Evolutionary conservation across 2,329 filamentous ascomycete species (phyloP), one percentile per base, ranked within the genome.

Genomic region (Penicillium sp.): DNA sequence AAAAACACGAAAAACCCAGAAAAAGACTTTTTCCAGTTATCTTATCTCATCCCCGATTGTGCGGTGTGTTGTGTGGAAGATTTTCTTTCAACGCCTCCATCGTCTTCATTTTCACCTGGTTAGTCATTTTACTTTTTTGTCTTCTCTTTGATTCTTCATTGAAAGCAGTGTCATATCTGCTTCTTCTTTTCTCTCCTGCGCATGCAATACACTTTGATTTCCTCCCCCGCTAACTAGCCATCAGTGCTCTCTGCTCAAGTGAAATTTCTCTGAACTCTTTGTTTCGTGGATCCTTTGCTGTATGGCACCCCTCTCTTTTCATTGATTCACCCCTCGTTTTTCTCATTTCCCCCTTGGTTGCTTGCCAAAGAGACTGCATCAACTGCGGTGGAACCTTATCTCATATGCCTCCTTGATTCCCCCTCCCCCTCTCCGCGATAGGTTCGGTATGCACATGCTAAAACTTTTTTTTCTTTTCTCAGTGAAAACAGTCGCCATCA

Each of bases 401-500:
- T 31, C 36, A 51, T 43, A 38, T 49, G 36, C 47, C 36, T 61
- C 29, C 48, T 61, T 51, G 47, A 42, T 55, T 59, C 57, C 56
- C 49, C 35, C 45, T 55, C 25, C 42, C 49, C 44, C 49, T 57
- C 52, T 38, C 12, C 44, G 39, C 51, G 49, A 47, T 48, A 49
- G 31, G 23, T 42, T 56, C 39, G 41, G 13, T 25, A 56, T 49
- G 49, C 53, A 36, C n/a, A 36, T 58, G 60, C 63, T 66, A 63
- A 66, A 31, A 47, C 42, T 44, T 53, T 53, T 53, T 53, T 23
- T 23, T 42, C 17, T 10, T 21, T 49, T 49, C 33, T 15, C n/a
- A 83, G 79, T 78, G 89, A 89, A 85, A 82, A 85, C 79, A 80
- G 82, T 79, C 82, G 82, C 79, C 82, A 89, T 90, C 71, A 89